phyloP scores from a whole-genome alignment of 2,329 filamentous ascomycete species.

The Ceratocystis cubensis region DNA sequence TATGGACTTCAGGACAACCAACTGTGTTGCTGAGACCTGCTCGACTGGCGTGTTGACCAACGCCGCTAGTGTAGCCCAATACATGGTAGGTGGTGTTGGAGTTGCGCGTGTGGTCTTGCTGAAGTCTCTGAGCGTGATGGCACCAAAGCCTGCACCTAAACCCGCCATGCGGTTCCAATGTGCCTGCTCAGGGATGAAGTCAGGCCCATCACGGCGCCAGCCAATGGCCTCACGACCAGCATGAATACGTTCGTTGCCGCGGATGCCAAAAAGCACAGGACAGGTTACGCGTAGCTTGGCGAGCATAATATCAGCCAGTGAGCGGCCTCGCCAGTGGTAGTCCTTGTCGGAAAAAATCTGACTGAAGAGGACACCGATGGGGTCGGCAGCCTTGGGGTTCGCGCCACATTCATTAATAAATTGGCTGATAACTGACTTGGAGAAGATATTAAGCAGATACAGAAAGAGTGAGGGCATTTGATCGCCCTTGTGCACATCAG shows the following conservation, averaged over 20 bases:
- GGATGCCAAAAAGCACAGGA: slow-evolving; percentile 74
- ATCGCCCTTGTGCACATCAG: slow-evolving; percentile 36
- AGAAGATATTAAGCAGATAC: slow-evolving; percentile 64
- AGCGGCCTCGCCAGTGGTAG: slow-evolving; percentile 53
- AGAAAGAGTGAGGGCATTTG: slow-evolving; percentile 53
- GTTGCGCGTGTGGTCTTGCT: slow-evolving; percentile 54
- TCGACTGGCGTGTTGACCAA: slow-evolving; percentile 62
- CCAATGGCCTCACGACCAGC: slow-evolving; percentile 56
- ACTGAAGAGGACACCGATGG: slow-evolving; percentile 64
- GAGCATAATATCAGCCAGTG: slow-evolving; percentile 71
- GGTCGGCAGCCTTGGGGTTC: slow-evolving; percentile 55
- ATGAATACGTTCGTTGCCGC: slow-evolving; percentile 60
- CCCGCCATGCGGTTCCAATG: slow-evolving; percentile 77
- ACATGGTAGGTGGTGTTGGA: slow-evolving; percentile 64
- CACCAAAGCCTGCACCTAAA: slow-evolving; percentile 69
- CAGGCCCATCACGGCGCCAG: slow-evolving; percentile 52
- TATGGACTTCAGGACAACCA: slow-evolving; percentile 57
- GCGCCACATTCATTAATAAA: slow-evolving; percentile 54
- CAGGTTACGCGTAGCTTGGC: slow-evolving; percentile 71
- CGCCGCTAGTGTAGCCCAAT: slow-evolving; percentile 66
- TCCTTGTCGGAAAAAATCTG: slow-evolving; percentile 59
- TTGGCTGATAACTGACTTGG: slow-evolving; percentile 60
- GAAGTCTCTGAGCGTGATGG: slow-evolving; percentile 73
- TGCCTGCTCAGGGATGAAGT: slow-evolving; percentile 54
- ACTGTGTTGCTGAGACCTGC: slow-evolving; percentile 61